Base-by-base conservation (phyloP, 2,329 filamentous ascomycete genomes). In the Endocalyx cinctus region DNA sequence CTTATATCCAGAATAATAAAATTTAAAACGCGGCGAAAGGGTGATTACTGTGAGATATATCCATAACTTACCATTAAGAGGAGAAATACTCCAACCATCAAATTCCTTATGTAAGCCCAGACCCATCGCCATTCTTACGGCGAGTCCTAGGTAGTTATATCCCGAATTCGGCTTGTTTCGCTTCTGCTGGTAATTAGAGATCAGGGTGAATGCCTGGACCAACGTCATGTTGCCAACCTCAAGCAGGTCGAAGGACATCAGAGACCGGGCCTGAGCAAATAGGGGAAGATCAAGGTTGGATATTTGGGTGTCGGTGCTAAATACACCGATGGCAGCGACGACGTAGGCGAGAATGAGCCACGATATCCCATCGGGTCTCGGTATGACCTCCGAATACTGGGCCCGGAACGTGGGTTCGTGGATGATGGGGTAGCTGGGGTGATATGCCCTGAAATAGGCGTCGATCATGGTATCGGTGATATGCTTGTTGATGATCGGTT, bases 151-250 rank as follows among this genome's bases (percentile, higher is more conserved):
- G 27, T 65, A 67, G 41, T 70, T 72, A 41, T 68, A 72, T 1
- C 67, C 67, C 0, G 67, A 68, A 38, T 73, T 73, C 4, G 69
- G 68, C 23, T 66, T 62, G 43, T 72, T 64, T 18, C 64, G 55
- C 43, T 72, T 72, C 42, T 72, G 67, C 28, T 49, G 45, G 37
- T 55, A 55, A 22, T 59, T 59, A 14, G 48, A 48, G 16, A 52
- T 46, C 5, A 59, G 46, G 2, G 48, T 48, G 10, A 59, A 44
- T 2, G 55, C 52, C 32, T 59, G 53, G 12, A 59, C 54, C 6
- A 57, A 43, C 2, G 52, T 55, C 20, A 58, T 40, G 39, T 48
- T 52, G 2, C 45, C 38, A 50, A 54, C 35, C 62, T 72, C 34
- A 3, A 48, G 31, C 10, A 42, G 27, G 13, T 38, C 20, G 17